phyloP scores from a whole-genome alignment of 2,329 filamentous ascomycete genomes.

The Meredithiella fracta region DNA sequence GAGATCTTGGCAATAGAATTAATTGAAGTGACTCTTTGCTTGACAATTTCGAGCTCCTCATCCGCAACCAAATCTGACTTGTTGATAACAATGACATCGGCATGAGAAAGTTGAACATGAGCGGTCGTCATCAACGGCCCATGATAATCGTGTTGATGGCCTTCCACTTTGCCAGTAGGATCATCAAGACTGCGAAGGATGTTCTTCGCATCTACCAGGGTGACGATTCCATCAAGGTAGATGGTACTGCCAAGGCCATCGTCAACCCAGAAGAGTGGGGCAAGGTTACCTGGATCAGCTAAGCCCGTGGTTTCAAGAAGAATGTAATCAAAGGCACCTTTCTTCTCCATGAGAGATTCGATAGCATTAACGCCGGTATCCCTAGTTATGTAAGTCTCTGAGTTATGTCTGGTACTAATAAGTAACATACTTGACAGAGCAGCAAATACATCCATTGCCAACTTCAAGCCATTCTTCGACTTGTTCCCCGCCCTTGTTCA shows the following conservation, averaged over 20 bases:
- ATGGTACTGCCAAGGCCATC: slow-evolving; percentile 89
- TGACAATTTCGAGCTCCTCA: slow-evolving; percentile 52
- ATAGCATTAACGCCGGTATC: slow-evolving; percentile 89
- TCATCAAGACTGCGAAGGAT: slow-evolving; percentile 71
- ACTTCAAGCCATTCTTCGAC: slow-evolving; percentile 92
- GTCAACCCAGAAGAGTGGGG: slow-evolving; percentile 94
- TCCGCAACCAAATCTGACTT: slow-evolving; percentile 71
- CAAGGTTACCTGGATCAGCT: slow-evolving; percentile 88
- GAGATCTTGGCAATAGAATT: slow-evolving; percentile 79
- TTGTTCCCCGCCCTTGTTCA: slow-evolving; percentile 67
- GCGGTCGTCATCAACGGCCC: slow-evolving; percentile 73
- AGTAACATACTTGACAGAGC: slow-evolving; percentile 64
- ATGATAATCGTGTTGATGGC: slow-evolving; percentile 33
- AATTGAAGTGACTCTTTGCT: slow-evolving; percentile 60
- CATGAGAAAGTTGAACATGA: slow-evolving; percentile 91
- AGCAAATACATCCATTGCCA: slow-evolving; percentile 94
- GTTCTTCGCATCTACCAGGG: slow-evolving; percentile 88
- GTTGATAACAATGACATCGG: slow-evolving; percentile 88
- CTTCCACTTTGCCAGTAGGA: slow-evolving; percentile 35
- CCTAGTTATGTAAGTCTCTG: slow-evolving; percentile 26
- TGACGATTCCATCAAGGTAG: slow-evolving; percentile 92
- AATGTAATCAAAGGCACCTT: slow-evolving; percentile 92
- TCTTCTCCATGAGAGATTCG: slow-evolving; percentile 86
- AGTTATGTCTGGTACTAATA: background rate
- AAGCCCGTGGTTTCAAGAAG: slow-evolving; percentile 90